These are phyloP conservation scores for Blastocystis sp. DNA, from an alignment of 352 stramenopile species.

Conservation along the genomic window DNA sequence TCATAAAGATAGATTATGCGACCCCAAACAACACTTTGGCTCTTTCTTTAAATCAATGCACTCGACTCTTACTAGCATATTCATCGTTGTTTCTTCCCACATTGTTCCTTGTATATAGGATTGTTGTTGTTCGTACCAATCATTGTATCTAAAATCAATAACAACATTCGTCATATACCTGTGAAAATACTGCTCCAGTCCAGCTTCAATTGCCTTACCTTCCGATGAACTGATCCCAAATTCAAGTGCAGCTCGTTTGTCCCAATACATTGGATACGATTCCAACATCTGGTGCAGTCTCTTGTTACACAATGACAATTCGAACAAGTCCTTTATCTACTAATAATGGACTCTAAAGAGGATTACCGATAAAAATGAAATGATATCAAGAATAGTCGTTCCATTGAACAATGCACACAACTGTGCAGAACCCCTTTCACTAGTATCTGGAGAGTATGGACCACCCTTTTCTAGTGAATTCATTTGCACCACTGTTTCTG, in stretches of 20 bases:
- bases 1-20: slow-evolving; percentile 22
- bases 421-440: too few species aligned
- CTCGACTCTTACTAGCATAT: not conserved
- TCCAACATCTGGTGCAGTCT: not conserved
- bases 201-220: not conserved
- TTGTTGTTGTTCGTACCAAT: not conserved
- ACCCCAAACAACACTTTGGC: not conserved
- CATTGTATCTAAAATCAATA: not conserved
- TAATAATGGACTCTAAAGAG: not conserved
- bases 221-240: not conserved
- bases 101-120: not conserved
- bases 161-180: too few species aligned
- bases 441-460: too few species aligned
- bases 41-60: not conserved
- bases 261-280: not conserved
- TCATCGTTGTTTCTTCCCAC: not conserved
- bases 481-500: too few species aligned
- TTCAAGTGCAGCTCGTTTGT: not conserved
- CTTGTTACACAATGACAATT: not conserved
- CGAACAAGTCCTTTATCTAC: slow-evolving; percentile 4
- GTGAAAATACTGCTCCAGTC: too few species aligned
- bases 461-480: too few species aligned
- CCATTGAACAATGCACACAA: too few species aligned
- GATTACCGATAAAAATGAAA: not conserved
- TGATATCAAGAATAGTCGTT: not conserved